phyloP scores from a whole-genome alignment of 2,329 filamentous ascomycete genomes.

The Dryadomyces quercus-mongolicae region DNA sequence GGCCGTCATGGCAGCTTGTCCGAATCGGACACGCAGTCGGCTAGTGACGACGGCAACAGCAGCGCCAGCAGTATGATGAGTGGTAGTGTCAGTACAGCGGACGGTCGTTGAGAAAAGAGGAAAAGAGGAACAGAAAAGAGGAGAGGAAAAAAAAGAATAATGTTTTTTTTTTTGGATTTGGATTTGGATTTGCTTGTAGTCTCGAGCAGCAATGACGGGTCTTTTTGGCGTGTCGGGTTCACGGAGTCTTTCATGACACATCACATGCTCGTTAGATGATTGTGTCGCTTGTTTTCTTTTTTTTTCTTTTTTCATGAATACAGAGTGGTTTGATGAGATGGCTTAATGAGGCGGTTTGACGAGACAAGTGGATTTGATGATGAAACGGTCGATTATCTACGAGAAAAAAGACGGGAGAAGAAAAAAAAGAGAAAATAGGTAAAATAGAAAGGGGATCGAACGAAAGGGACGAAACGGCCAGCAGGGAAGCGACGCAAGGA shows the following conservation, averaged over 20 bases:
- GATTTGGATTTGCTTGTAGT: no score
- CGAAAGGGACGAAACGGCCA: no score
- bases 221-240: background rate
- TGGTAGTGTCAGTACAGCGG: background rate
- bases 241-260: background rate
- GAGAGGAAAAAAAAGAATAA: no score
- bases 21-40: constrained; percentile 10
- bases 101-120: background rate
- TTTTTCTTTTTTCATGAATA: background rate
- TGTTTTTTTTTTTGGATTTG: no score
- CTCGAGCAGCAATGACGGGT: background rate
- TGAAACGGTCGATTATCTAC: no score
- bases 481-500: no score
- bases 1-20: constrained; percentile 3
- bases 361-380: no score
- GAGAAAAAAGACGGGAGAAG: no score
- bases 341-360: no score
- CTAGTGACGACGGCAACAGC: constrained; percentile 11
- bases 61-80: constrained; percentile 1
- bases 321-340: background rate
- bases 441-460: no score
- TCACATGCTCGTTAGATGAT: background rate
- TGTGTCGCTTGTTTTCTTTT: no score
- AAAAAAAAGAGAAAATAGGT: no score
- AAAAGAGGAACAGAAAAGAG: background rate